Conservation (phyloP, 768 basidiomycete genomes). For the Panus rudis region DNA sequence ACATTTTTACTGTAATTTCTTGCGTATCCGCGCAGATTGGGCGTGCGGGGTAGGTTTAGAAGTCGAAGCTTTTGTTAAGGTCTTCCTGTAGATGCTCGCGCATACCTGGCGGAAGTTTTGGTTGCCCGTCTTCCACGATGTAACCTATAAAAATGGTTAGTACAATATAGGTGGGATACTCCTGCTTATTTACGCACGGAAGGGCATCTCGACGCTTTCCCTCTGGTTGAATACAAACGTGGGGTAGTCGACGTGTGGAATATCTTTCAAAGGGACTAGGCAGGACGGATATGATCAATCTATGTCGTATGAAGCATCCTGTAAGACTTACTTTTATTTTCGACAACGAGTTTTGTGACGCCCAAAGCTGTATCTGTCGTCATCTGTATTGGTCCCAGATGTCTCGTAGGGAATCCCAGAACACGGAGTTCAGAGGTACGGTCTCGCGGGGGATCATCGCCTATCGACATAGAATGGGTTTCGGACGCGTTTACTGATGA, state of each 20-base stretch:
- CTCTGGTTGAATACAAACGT: slow-evolving; percentile 81
- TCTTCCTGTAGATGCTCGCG: slow-evolving; percentile 77
- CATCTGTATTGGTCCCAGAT: slow-evolving; percentile 89
- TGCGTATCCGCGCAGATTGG: background rate
- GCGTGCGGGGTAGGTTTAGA: slow-evolving; percentile 31
- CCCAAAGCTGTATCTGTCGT: slow-evolving; percentile 96
- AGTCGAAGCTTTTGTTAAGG: slow-evolving; percentile 80
- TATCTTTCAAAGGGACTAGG: background rate
- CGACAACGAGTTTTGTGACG: slow-evolving; percentile 78
- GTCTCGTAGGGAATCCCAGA: slow-evolving; percentile 81
- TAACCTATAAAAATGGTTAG: slow-evolving; percentile 31
- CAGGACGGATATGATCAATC: background rate
- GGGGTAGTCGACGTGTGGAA: slow-evolving; percentile 51
- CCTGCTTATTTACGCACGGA: slow-evolving; percentile 48
- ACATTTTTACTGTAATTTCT: background rate
- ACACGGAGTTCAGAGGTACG: slow-evolving; percentile 83
- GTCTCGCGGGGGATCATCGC: slow-evolving; percentile 94
- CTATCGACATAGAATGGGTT: slow-evolving; percentile 29
- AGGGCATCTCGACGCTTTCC: slow-evolving; percentile 98
- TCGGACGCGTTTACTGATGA: background rate
- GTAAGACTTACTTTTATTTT: slow-evolving; percentile 58
- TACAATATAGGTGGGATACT: background rate
- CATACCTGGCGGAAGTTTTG: slow-evolving; percentile 88
- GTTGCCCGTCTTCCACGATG: slow-evolving; percentile 46
- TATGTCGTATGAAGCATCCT: background rate